Evolutionary conservation across 2,329 filamentous ascomycete species (phyloP).

Genomic region (Cordyceps militaris): DNA sequence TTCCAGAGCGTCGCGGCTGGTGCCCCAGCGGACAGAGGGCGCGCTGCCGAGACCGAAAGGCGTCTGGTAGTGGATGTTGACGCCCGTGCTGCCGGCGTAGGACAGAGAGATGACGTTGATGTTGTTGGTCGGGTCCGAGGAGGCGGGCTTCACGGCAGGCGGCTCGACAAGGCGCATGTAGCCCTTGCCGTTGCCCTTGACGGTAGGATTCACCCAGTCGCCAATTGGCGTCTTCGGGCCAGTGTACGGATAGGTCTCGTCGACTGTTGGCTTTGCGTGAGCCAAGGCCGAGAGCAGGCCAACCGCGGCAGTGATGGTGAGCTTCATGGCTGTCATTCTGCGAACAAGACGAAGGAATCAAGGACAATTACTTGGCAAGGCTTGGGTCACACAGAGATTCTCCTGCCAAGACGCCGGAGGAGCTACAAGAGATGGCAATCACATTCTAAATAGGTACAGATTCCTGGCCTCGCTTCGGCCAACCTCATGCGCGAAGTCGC

Average conservation of each 20-base stretch:
- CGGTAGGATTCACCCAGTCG: slow-evolving; percentile 42
- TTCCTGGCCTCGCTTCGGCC: neutral
- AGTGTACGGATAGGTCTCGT: slow-evolving; percentile 38
- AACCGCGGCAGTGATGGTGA: neutral
- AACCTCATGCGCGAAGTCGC: neutral
- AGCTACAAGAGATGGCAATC: neutral
- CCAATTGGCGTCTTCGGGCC: slow-evolving; percentile 41
- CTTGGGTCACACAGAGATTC: neutral
- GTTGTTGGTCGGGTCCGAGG: slow-evolving; percentile 40
- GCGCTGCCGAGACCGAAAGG: slow-evolving; percentile 42
- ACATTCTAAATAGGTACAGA: neutral
- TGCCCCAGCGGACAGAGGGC: slow-evolving; percentile 39
- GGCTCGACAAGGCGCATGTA: slow-evolving; percentile 42
- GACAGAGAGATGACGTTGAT: slow-evolving; percentile 44
- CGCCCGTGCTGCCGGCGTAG: slow-evolving; percentile 37
- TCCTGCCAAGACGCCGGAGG: neutral
- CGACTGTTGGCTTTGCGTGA: slow-evolving; percentile 23
- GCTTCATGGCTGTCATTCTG: neutral
- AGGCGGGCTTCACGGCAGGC: slow-evolving; percentile 40
- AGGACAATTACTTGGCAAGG: neutral
- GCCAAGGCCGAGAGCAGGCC: slow-evolving; percentile 10
- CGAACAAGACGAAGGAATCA: neutral
- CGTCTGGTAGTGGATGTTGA: slow-evolving; percentile 48
- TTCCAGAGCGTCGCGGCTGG: slow-evolving; percentile 24
- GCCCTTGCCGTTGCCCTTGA: slow-evolving; percentile 46